Evolutionary conservation across 2,329 filamentous ascomycete species (phyloP).

Genomic region (Cytospora mali): DNA sequence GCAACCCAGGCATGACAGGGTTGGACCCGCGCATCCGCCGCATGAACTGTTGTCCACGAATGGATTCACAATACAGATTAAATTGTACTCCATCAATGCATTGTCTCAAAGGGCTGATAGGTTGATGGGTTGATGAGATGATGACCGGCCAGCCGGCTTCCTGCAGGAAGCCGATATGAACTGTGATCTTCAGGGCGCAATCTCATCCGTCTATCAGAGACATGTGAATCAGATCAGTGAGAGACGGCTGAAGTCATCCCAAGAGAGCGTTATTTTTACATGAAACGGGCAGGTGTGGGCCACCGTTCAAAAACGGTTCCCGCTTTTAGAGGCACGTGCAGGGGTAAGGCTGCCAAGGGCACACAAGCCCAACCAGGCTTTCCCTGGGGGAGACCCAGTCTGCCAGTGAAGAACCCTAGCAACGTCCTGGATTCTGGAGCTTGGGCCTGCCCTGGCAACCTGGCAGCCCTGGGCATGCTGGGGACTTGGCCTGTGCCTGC

Average conservation of each 20-base stretch:
- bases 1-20: background rate
- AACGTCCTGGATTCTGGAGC: background rate
- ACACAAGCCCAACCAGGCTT: too few relatives aligned
- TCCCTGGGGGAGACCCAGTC: background rate
- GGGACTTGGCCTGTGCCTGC: background rate
- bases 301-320: background rate
- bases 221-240: background rate
- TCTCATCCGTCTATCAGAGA: constrained; percentile 5
- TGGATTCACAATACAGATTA: background rate
- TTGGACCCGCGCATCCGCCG: background rate
- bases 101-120: background rate
- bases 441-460: background rate
- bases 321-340: background rate
- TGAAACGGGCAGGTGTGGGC: background rate
- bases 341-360: too few relatives aligned
- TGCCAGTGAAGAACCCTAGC: background rate
- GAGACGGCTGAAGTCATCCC: too few relatives aligned
- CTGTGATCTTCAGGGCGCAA: constrained; percentile 18
- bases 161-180: constrained; percentile 5
- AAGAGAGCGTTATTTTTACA: background rate
- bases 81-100: background rate
- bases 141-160: constrained; percentile 1
- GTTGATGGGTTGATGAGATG: background rate
- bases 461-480: too few relatives aligned
- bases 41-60: background rate